These are phyloP conservation scores for Jamesozyma spencerorum DNA, from an alignment of 805 yeast genomes.

Conservation along the genomic window DNA sequence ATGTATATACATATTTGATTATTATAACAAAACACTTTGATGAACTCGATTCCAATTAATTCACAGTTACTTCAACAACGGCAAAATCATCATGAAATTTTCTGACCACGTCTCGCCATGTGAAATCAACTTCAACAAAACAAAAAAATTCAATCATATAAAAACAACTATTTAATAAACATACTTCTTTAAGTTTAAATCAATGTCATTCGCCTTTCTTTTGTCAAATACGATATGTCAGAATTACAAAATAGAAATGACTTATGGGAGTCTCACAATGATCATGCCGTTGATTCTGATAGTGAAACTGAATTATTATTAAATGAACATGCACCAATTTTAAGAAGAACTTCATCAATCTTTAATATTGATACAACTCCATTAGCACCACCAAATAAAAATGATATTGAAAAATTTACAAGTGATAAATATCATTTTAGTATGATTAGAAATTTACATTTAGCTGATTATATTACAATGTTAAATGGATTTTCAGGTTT, in stretches of 20 bases:
- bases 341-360: slow-evolving; percentile 43
- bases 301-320: slow-evolving; percentile 9
- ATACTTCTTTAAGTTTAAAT: too few relatives aligned
- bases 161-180: too few relatives aligned
- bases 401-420: slow-evolving; percentile 70
- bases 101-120: too few relatives aligned
- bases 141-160: too few relatives aligned
- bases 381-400: slow-evolving; percentile 67
- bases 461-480: slow-evolving; percentile 94
- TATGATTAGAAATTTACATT: slow-evolving; percentile 75
- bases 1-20: too few relatives aligned
- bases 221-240: too few relatives aligned
- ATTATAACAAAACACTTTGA: too few relatives aligned
- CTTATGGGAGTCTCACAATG: slow-evolving; percentile 1
- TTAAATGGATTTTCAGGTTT: slow-evolving; percentile 92
- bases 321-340: slow-evolving; percentile 7
- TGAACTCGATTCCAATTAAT: too few relatives aligned
- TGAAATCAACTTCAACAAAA: too few relatives aligned
- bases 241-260: slow-evolving; percentile 1
- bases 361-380: slow-evolving; percentile 43
- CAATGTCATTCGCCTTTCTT: too few relatives aligned
- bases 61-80: too few relatives aligned
- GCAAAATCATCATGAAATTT: too few relatives aligned
- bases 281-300: slow-evolving; percentile 2
- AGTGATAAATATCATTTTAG: slow-evolving; percentile 80